These are phyloP conservation scores for Phytophthora agathidicida DNA, from an alignment of 352 stramenopile genomes.

Conservation along the genomic window DNA sequence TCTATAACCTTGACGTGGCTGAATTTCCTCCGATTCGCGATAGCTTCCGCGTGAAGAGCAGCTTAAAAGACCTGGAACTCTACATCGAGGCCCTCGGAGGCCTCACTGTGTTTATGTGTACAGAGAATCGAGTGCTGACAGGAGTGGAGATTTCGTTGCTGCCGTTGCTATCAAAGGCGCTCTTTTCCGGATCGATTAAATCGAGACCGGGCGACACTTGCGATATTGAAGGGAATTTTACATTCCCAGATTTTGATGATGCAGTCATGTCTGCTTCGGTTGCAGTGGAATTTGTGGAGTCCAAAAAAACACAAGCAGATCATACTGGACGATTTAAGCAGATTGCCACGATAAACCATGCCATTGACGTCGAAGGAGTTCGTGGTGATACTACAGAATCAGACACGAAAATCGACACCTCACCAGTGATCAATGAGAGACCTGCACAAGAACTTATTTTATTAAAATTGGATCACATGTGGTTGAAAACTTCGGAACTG, in stretches of 20 bases:
- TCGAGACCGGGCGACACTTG: slow-evolving; percentile 6
- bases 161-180: slow-evolving; percentile 32
- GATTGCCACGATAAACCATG: not conserved
- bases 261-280: slow-evolving; percentile 41
- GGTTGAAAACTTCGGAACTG: slow-evolving; percentile 32
- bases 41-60: slow-evolving; percentile 73
- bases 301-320: not conserved
- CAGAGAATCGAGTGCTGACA: slow-evolving; percentile 62
- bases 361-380: not conserved
- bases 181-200: slow-evolving; percentile 20
- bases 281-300: slow-evolving; percentile 35
- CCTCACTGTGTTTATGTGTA: slow-evolving; percentile 76
- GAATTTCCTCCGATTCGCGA: slow-evolving; percentile 78
- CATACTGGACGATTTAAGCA: not conserved
- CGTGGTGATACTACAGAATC: not conserved
- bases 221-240: slow-evolving; percentile 44
- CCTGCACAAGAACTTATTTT: not conserved
- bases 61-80: slow-evolving; percentile 42
- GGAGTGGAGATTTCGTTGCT: slow-evolving; percentile 61
- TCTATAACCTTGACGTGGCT: slow-evolving; percentile 54
- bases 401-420: not conserved
- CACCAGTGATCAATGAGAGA: not conserved
- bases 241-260: slow-evolving; percentile 43
- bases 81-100: slow-evolving; percentile 41
- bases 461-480: slow-evolving; percentile 43